Base-by-base conservation (phyloP, 2,329 filamentous ascomycete genomes). In the Aschersonia sp. region DNA sequence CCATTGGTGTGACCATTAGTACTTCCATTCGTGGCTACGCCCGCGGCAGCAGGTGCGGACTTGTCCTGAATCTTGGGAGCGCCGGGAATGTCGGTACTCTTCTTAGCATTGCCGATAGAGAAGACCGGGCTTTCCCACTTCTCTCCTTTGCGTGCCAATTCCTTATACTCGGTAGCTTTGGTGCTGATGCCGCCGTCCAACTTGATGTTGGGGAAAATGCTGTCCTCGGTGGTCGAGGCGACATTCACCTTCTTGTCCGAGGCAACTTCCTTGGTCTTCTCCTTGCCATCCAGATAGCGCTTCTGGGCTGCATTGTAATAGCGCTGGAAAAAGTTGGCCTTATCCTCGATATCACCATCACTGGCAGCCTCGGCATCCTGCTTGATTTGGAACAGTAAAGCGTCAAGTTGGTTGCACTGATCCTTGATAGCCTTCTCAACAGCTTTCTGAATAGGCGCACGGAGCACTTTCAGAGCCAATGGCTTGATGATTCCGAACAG, bases 41-140 rank as follows among this genome's bases (percentile, higher is more conserved):
- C 22, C 30, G 57, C 52, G 31, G 55, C 52, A 35, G 35, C 35
- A 37, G 35, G 8, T 37, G 58, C 60, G 4, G 55, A 45, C 65
- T 77, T 79, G 50, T 67, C 67, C 49, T 66, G 63, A 10, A 79
- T 66, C 48, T 66, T 61, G 30, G 74, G 74, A 2, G 73, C 68
- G n/a, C 59, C 61, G 2, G 89, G 88, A 42, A 95, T 74, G 58
- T 84, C 77, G 30, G 67, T 73, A 41, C 85, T 87, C 66, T 83
- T 81, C 48, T 76, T 71, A 9, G 89, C 88, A 42, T 69, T 76
- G 44, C 92, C 90, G 56, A 97, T 83, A 50, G 79, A 83, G 71
- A 98, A 98, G 58, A 98, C 80, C 8, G 90, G 87, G 51, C 85
- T 94, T 72, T 95, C 84, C 92, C 92, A 98, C 64, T 81, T 83